Percentiles rank a stretch among this genome's conserved stretches.
These are phyloP conservation scores for Cicer cuneatum DNA, from an alignment of 306 rosid species.

Conservation along the genomic window DNA sequence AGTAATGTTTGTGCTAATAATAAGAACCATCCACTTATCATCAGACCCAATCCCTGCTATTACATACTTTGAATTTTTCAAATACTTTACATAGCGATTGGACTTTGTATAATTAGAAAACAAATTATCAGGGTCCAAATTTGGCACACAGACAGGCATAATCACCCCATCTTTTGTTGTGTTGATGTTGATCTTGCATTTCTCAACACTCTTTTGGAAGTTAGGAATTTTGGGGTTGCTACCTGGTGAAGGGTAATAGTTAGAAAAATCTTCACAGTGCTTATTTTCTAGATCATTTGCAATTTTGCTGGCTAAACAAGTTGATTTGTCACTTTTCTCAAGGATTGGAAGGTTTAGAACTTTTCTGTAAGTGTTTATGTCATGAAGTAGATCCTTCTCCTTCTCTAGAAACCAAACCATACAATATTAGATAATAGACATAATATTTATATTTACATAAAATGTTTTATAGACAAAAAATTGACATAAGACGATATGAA, in stretches of 20 bases:
- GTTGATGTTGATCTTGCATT: conserved; percentile 62
- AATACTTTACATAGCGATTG: conserved; percentile 47
- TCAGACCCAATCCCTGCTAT: conserved; percentile 73
- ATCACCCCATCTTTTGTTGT: conserved; percentile 56
- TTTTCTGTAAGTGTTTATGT: conserved; percentile 65
- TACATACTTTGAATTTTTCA: conserved; percentile 61
- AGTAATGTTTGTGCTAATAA: conserved; percentile 52
- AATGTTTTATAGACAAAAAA: too few relatives aligned
- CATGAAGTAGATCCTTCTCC: conserved; percentile 59
- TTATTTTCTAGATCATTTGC: conserved; percentile 56
- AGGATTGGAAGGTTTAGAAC: conserved; percentile 51
- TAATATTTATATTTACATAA: too few relatives aligned
- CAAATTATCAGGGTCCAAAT: conserved; percentile 38
- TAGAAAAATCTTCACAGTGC: conserved; percentile 46
- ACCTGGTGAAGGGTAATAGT: conserved; percentile 46
- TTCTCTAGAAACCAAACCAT: conserved; percentile 36
- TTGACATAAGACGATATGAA: too few relatives aligned
- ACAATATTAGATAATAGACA: not conserved
- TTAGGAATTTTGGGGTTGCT: conserved; percentile 42
- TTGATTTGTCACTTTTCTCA: conserved; percentile 45
- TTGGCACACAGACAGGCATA: conserved; percentile 65
- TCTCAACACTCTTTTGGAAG: conserved; percentile 38
- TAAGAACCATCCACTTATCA: conserved; percentile 74
- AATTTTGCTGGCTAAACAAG: conserved; percentile 63
- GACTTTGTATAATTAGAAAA: conserved; percentile 52